Evolutionary conservation across 331 rosid species (phyloP).

Genomic region (Pyracantha coccinea): DNA sequence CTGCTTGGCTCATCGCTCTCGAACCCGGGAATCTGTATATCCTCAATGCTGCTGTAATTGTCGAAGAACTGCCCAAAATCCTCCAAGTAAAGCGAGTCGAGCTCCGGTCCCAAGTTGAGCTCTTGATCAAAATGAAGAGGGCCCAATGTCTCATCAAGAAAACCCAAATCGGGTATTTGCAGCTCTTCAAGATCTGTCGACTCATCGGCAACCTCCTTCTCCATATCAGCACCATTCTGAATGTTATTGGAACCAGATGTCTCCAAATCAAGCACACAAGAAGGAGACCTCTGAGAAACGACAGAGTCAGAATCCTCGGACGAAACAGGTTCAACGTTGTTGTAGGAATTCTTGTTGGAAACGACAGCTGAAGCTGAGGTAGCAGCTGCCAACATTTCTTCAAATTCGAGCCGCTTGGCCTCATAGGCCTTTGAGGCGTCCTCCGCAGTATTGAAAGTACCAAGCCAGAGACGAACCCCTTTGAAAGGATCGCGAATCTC

Average conservation of each 20-base stretch:
- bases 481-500: slow-evolving; percentile 68
- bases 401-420: slow-evolving; percentile 33
- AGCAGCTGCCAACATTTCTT: slow-evolving; percentile 20
- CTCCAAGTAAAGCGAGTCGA: slow-evolving; percentile 25
- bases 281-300: slow-evolving; percentile 35
- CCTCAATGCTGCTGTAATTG: slow-evolving; percentile 36
- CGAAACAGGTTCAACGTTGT: slow-evolving; percentile 4
- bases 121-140: slow-evolving; percentile 14
- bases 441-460: slow-evolving; percentile 56
- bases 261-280: slow-evolving; percentile 44
- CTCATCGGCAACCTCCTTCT: slow-evolving; percentile 19
- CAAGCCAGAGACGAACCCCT: slow-evolving; percentile 53
- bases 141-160: slow-evolving; percentile 21
- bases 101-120: slow-evolving; percentile 10
- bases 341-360: background rate
- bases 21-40: slow-evolving; percentile 32
- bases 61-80: slow-evolving; percentile 31
- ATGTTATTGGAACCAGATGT: slow-evolving; percentile 27
- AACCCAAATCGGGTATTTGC: slow-evolving; percentile 29
- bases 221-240: background rate
- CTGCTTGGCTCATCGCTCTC: slow-evolving; percentile 35
- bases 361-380: background rate
- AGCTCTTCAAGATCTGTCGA: slow-evolving; percentile 14
- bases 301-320: slow-evolving; percentile 32
- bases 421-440: slow-evolving; percentile 67